phyloP scores from a whole-genome alignment of 2,329 filamentous ascomycete species.

The Fusarium coicis region DNA sequence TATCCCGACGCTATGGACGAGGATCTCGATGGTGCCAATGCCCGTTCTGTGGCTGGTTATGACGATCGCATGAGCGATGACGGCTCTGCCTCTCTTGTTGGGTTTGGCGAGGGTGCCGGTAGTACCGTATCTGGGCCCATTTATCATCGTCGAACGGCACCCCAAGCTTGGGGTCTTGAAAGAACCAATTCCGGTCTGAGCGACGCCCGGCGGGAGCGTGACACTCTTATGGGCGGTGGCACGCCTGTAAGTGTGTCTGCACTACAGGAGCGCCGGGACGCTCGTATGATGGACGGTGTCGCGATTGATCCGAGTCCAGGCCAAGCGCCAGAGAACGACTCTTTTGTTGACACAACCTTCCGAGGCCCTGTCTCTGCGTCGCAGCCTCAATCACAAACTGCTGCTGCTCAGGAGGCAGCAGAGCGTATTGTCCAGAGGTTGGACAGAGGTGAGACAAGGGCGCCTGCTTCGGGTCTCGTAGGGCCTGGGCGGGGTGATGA shows the following conservation, averaged over 20 bases:
- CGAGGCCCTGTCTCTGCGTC: slow-evolving; percentile 63
- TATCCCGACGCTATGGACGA: slow-evolving; percentile 64
- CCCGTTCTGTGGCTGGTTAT: slow-evolving; percentile 61
- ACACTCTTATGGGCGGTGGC: slow-evolving; percentile 50
- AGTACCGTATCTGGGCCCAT: slow-evolving; percentile 85
- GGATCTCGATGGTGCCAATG: slow-evolving; percentile 58
- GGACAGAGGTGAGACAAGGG: slow-evolving; percentile 60
- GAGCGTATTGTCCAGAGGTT: slow-evolving; percentile 72
- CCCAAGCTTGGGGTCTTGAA: slow-evolving; percentile 59
- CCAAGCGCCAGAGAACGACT: slow-evolving; percentile 61
- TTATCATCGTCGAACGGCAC: slow-evolving; percentile 64
- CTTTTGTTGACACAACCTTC: slow-evolving; percentile 73
- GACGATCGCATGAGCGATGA: slow-evolving; percentile 88
- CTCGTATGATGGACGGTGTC: slow-evolving; percentile 74
- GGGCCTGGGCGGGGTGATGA: slow-evolving; percentile 58
- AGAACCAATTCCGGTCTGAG: slow-evolving; percentile 64
- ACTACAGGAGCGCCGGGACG: slow-evolving; percentile 66
- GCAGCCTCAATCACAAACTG: slow-evolving; percentile 40
- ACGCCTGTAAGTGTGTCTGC: slow-evolving; percentile 59
- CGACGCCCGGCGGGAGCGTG: slow-evolving; percentile 54
- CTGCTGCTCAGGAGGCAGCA: slow-evolving; percentile 62
- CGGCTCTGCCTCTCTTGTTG: slow-evolving; percentile 83
- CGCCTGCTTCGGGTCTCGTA: slow-evolving; percentile 53
- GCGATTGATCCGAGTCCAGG: slow-evolving; percentile 64
- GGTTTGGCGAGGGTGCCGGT: slow-evolving; percentile 91